phyloP scores from a whole-genome alignment of 2,329 filamentous ascomycete species.

The Neocatenulostroma microsporum region DNA sequence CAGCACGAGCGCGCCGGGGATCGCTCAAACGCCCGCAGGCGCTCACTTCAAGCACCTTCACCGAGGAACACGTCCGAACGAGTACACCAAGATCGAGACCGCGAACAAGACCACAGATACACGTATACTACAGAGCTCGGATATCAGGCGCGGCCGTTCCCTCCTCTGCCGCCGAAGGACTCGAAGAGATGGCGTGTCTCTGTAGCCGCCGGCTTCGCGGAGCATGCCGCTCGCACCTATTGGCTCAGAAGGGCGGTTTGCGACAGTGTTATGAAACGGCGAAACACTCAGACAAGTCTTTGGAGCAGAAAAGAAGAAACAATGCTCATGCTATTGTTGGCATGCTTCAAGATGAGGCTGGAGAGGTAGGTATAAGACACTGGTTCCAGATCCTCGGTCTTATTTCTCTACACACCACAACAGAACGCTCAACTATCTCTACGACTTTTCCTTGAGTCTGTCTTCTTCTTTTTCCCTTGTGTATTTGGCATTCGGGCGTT shows the following conservation, averaged over 20 bases:
- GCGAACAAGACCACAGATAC: too few species aligned
- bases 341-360: slow-evolving; percentile 2
- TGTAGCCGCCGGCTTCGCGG: slow-evolving; percentile 17
- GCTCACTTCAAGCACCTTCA: slow-evolving; percentile 11
- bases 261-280: slow-evolving; percentile 14
- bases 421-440: slow-evolving; percentile 3
- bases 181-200: too few species aligned
- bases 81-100: too few species aligned
- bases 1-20: not conserved
- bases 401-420: not conserved
- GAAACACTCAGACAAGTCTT: slow-evolving; percentile 7
- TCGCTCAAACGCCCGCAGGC: slow-evolving; percentile 18
- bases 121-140: too few species aligned
- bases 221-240: slow-evolving; percentile 17
- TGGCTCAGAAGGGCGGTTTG: slow-evolving; percentile 16
- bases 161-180: too few species aligned
- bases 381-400: not conserved
- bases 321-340: slow-evolving; percentile 6
- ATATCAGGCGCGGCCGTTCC: too few species aligned
- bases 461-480: slow-evolving; percentile 1
- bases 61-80: too few species aligned
- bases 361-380: slow-evolving; percentile 3
- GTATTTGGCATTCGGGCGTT: slow-evolving; percentile 2
- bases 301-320: too few species aligned
- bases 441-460: slow-evolving; percentile 1